A percentile compares a stretch with the other conserved stretches of the same genome.
These are phyloP conservation scores for Megacollybia platyphylla DNA, from an alignment of 1,284 basidiomycete species.

Conservation along the genomic window DNA sequence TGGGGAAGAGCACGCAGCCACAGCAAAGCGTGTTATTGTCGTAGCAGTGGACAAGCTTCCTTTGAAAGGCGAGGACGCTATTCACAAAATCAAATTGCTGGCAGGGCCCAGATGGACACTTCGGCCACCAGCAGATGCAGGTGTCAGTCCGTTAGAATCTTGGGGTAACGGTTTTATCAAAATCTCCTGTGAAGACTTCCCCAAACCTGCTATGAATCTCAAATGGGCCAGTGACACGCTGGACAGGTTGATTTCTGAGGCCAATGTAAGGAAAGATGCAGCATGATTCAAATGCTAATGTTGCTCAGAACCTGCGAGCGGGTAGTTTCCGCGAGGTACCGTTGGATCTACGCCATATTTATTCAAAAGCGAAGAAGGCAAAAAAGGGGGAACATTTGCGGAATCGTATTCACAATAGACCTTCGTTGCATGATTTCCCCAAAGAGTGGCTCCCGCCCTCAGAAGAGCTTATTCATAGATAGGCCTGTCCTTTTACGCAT, in stretches of 20 bases:
- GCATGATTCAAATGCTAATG: conserved; percentile 2
- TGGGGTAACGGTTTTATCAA: conserved; percentile 71
- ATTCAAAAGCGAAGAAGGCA: conserved; percentile 55
- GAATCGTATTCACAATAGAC: conserved; percentile 40
- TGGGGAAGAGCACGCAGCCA: conserved; percentile 60
- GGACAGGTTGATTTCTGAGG: conserved; percentile 57
- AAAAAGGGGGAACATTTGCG: conserved; percentile 57
- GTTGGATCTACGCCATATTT: conserved; percentile 66
- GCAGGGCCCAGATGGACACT: conserved; percentile 77
- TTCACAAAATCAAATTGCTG: conserved; percentile 72
- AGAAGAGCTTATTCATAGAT: background rate
- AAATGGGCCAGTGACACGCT: conserved; percentile 78
- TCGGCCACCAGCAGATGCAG: conserved; percentile 55
- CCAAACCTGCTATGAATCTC: conserved; percentile 67
- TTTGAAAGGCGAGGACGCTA: conserved; percentile 42
- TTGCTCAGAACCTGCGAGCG: conserved; percentile 25
- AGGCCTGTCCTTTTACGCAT: too few relatives aligned
- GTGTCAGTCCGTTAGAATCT: conserved; percentile 27
- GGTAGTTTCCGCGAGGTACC: conserved; percentile 55
- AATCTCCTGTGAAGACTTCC: conserved; percentile 77
- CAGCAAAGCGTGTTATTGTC: conserved; percentile 58
- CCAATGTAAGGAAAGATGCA: conserved; percentile 49
- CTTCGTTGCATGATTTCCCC: conserved; percentile 12
- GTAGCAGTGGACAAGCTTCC: conserved; percentile 64
- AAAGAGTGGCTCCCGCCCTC: conserved; percentile 1